Percentiles rank a stretch among this genome's conserved stretches.
Evolutionary conservation across 73 alveolate genomes (phyloP).

Genomic region (Paramecium biaurelia): DNA sequence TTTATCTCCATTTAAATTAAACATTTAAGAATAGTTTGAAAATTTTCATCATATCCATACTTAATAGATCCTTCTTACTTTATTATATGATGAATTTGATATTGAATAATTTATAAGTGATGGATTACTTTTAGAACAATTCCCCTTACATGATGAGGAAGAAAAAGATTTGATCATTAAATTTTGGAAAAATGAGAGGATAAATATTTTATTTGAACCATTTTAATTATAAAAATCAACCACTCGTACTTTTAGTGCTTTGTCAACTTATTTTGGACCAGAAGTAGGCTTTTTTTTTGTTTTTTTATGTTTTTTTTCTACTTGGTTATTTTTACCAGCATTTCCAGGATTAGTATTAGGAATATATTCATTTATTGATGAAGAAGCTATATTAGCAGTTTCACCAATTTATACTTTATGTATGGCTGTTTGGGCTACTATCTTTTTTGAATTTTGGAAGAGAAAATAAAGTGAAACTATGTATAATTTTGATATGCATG

Average conservation of each 20-base stretch:
- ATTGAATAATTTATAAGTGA: neutral
- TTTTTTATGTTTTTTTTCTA: neutral
- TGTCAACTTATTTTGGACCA: neutral
- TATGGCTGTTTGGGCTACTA: slow-evolving; percentile 34
- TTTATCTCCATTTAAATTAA: neutral
- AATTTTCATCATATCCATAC: neutral
- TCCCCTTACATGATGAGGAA: neutral
- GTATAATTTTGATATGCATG: slow-evolving; percentile 24
- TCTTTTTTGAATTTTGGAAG: slow-evolving; percentile 42
- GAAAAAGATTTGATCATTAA: neutral
- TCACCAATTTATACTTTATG: neutral
- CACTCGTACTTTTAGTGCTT: neutral
- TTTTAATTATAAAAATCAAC: neutral
- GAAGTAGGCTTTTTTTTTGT: neutral
- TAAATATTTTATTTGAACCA: neutral
- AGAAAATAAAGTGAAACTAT: slow-evolving; percentile 36
- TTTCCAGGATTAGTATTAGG: neutral
- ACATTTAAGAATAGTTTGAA: neutral
- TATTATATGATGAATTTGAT: neutral
- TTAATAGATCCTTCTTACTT: neutral
- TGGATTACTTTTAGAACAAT: neutral
- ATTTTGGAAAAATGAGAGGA: neutral
- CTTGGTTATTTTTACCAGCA: slow-evolving; percentile 35
- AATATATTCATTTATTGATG: neutral
- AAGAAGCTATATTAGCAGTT: neutral